Evolutionary conservation across 768 basidiomycete genomes (phyloP).

Genomic region (Fibroporia radiculosa): DNA sequence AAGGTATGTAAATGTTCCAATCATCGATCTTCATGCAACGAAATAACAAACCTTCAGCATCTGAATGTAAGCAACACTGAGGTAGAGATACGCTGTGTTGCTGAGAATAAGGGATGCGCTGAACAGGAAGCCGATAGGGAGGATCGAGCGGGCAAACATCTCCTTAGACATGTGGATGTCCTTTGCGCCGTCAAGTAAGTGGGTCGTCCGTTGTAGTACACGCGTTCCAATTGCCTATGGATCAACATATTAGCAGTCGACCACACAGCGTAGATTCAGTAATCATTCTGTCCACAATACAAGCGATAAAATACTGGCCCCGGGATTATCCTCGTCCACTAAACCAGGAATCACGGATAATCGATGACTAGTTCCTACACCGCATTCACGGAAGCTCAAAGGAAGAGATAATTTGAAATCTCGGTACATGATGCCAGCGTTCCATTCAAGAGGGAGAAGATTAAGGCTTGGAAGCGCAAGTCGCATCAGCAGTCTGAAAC

Average conservation of each 20-base stretch:
- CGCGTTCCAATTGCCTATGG: conserved; percentile 75
- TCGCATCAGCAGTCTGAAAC: too few relatives aligned
- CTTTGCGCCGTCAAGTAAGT: conserved; percentile 68
- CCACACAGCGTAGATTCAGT: background rate
- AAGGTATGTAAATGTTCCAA: background rate
- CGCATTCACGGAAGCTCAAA: too few relatives aligned
- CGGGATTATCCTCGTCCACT: too few relatives aligned
- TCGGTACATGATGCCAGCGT: too few relatives aligned
- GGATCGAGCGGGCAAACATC: conserved; percentile 76
- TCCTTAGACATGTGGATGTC: conserved; percentile 76
- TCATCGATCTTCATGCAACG: background rate
- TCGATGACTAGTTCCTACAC: too few relatives aligned
- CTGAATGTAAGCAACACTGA: conserved; percentile 92
- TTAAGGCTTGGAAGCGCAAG: too few relatives aligned
- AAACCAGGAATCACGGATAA: too few relatives aligned
- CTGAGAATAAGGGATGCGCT: conserved; percentile 84
- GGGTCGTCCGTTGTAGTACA: conserved; percentile 73
- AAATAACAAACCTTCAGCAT: conserved; percentile 71
- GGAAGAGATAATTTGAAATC: too few relatives aligned
- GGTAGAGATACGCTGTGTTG: conserved; percentile 89
- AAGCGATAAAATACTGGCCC: too few relatives aligned
- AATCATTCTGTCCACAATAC: too few relatives aligned
- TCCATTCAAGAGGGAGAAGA: too few relatives aligned
- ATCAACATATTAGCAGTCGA: background rate
- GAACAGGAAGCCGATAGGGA: conserved; percentile 92